Evolutionary conservation across 2,329 filamentous ascomycete species (phyloP).

Genomic region (Byssoonygena ceratinophila): DNA sequence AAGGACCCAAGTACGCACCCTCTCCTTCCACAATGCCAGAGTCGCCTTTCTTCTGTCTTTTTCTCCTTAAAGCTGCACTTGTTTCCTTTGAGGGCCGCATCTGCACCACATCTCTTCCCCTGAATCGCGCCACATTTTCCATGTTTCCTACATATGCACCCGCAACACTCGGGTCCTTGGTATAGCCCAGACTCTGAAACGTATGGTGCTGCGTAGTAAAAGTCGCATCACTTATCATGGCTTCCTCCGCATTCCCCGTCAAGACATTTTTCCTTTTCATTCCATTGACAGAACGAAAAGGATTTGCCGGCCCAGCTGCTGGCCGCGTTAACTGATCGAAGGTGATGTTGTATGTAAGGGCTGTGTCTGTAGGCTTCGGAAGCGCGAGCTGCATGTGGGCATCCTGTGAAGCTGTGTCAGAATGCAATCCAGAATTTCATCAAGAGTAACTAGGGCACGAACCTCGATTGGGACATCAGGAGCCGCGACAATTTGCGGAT

Average conservation of each 20-base stretch:
- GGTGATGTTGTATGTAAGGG: slow-evolving; percentile 48
- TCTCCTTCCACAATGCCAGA: slow-evolving; percentile 75
- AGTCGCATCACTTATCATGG: slow-evolving; percentile 76
- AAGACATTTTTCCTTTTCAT: slow-evolving; percentile 70
- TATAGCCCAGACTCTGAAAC: slow-evolving; percentile 54
- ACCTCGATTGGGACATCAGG: slow-evolving; percentile 48
- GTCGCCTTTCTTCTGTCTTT: slow-evolving; percentile 75
- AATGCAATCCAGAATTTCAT: not conserved
- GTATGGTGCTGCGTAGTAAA: slow-evolving; percentile 83
- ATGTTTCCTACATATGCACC: slow-evolving; percentile 41
- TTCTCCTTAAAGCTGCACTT: slow-evolving; percentile 56
- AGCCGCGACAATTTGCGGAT: slow-evolving; percentile 36
- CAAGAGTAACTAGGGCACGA: slow-evolving; percentile 34
- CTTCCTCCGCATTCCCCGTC: slow-evolving; percentile 81
- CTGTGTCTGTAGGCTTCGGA: slow-evolving; percentile 42
- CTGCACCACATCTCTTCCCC: slow-evolving; percentile 45
- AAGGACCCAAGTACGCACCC: slow-evolving; percentile 83
- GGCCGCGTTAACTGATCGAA: slow-evolving; percentile 61
- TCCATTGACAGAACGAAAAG: slow-evolving; percentile 55
- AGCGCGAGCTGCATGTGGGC: slow-evolving; percentile 43
- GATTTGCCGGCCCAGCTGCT: slow-evolving; percentile 59
- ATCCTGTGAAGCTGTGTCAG: slow-evolving; percentile 31
- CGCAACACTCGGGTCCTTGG: slow-evolving; percentile 39
- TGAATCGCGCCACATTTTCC: slow-evolving; percentile 35
- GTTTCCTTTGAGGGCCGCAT: slow-evolving; percentile 57